Evolutionary conservation across 257 asterid species (phyloP).

Genomic region (Paraleonurus japonicus): DNA sequence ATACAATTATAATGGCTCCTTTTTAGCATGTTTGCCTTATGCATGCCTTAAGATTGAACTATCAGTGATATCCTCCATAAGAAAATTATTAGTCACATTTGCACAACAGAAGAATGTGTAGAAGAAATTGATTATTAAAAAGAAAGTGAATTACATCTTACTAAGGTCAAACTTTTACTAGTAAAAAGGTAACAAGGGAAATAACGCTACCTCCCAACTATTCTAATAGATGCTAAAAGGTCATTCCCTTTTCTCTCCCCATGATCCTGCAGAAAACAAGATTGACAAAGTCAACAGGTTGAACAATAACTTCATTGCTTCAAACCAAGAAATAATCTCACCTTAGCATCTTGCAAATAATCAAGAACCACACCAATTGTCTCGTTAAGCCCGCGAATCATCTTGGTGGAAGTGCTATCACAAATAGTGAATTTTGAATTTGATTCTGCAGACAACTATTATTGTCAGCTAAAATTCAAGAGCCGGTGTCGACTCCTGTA

Average conservation of each 20-base stretch:
- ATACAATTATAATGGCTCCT: background rate
- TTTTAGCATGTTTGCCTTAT: background rate
- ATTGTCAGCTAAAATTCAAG: conserved; percentile 21
- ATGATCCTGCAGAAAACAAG: conserved; percentile 59
- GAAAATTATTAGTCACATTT: background rate
- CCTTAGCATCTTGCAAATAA: conserved; percentile 87
- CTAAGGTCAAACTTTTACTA: background rate
- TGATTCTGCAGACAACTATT: conserved; percentile 41
- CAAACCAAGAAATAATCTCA: conserved; percentile 25
- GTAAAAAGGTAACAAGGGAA: background rate
- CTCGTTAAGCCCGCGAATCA: conserved; percentile 78
- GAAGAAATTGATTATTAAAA: background rate
- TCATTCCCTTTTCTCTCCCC: conserved; percentile 82
- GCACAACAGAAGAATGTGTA: background rate
- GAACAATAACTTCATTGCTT: background rate
- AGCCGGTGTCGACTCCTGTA: background rate
- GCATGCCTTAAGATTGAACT: conserved; percentile 1
- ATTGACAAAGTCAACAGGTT: conserved; percentile 16
- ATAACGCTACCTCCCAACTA: conserved; percentile 69
- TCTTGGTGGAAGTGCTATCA: conserved; percentile 56
- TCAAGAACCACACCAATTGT: conserved; percentile 67
- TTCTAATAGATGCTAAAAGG: conserved; percentile 84
- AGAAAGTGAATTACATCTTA: conserved; percentile 3
- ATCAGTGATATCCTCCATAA: background rate
- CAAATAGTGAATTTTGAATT: conserved; percentile 36